phyloP scores from a whole-genome alignment of 306 rosid species.

The Nissolia schottii region DNA sequence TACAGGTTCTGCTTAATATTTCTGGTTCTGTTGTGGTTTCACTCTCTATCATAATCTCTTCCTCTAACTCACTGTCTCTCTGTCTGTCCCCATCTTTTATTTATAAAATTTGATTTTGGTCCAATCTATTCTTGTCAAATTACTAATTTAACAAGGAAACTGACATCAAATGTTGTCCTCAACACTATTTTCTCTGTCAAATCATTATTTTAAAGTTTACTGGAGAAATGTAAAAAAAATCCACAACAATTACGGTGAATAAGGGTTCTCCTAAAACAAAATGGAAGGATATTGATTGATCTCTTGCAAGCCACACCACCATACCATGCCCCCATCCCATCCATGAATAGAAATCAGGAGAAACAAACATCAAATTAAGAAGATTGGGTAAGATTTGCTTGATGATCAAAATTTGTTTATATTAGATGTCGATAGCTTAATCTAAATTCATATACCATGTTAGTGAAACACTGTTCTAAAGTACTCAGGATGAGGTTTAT shows the following conservation, averaged over 20 bases:
- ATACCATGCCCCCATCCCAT: background rate
- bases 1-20: too few species aligned
- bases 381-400: background rate
- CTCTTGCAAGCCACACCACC: background rate
- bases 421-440: background rate
- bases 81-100: background rate
- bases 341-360: conserved; percentile 5
- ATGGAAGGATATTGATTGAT: background rate
- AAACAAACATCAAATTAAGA: background rate
- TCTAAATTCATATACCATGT: background rate
- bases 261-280: background rate
- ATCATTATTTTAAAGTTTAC: background rate
- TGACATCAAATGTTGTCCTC: background rate
- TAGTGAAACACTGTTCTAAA: conserved; percentile 1
- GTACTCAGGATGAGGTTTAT: conserved; percentile 4
- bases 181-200: background rate
- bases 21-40: too few species aligned
- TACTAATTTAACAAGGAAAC: background rate
- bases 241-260: background rate
- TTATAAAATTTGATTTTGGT: background rate
- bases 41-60: too few species aligned
- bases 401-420: background rate
- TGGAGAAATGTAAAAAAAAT: background rate
- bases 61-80: too few species aligned
- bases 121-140: background rate